phyloP scores from a whole-genome alignment of 768 basidiomycete genomes.

The Psilocybe sp. region DNA sequence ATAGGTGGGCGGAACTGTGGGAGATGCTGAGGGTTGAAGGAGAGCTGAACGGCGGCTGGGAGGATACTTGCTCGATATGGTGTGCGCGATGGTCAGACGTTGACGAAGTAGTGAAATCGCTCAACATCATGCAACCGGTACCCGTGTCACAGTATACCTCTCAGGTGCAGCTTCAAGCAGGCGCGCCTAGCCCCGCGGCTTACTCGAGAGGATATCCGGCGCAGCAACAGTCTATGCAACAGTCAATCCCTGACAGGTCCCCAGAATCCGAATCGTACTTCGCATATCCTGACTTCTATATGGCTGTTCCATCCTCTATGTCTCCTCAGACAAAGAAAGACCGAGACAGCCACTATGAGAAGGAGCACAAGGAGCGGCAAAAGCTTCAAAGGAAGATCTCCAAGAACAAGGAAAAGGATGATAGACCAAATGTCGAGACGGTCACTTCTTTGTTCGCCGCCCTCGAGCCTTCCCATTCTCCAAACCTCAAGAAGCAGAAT shows the following conservation, averaged over 20 bases:
- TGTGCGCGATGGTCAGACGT: slow-evolving; percentile 65
- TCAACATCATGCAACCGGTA: slow-evolving; percentile 16
- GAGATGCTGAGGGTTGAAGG: slow-evolving; percentile 74
- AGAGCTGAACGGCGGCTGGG: slow-evolving; percentile 61
- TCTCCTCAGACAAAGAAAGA: slow-evolving; percentile 9
- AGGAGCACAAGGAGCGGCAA: slow-evolving; percentile 14
- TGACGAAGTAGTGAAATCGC: slow-evolving; percentile 34
- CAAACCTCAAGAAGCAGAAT: slow-evolving; percentile 7
- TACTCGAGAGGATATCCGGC: not conserved
- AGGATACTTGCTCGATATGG: slow-evolving; percentile 76
- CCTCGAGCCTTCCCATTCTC: slow-evolving; percentile 17
- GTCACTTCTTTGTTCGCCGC: slow-evolving; percentile 18
- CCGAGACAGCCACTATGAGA: slow-evolving; percentile 9
- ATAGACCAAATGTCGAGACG: slow-evolving; percentile 3
- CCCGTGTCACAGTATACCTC: not conserved
- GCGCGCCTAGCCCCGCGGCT: not conserved
- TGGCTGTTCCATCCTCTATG: slow-evolving; percentile 5
- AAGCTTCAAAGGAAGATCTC: slow-evolving; percentile 11
- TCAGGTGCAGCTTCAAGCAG: slow-evolving; percentile 2
- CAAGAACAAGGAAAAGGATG: not conserved
- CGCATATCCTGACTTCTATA: slow-evolving; percentile 15
- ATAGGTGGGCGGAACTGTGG: slow-evolving; percentile 81
- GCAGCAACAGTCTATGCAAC: slow-evolving; percentile 4
- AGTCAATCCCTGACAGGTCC: slow-evolving; percentile 11
- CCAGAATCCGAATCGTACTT: slow-evolving; percentile 13